Base-by-base conservation (phyloP, 1,284 basidiomycete species). In the Leccinum griseonigrum region DNA sequence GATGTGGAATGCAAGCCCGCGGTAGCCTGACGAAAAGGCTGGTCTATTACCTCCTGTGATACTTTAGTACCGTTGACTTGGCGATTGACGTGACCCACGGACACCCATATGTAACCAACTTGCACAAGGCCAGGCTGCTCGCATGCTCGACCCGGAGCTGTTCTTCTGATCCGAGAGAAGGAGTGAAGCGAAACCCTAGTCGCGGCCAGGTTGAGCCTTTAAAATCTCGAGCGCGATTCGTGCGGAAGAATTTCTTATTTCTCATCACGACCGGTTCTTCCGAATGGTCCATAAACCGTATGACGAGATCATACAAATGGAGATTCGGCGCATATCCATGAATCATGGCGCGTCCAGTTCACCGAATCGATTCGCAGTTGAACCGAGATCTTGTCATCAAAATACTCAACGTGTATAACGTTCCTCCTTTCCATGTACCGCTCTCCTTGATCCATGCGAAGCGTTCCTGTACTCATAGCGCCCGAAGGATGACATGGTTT, bases 281-380 rank as follows among this genome's bases (percentile, higher is more conserved):
- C 60, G 62, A 50, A 50, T 57, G 54, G 60, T 7, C 28, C 58
- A 57, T 61, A 67, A 64, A 53, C 43, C 2, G 58, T 54, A 62
- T 71, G 58, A 71, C 63, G 71, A 66, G 59, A 72, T 40, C 10
- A 31, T 36, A 62, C 63, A 66, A 74, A 70, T 72, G 71, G 71
- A 56, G 69, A 54, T 69, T 74, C 65, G 55, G 69, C 62, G 70
- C 63, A 62, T 56, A 18, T 51, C 26, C 50, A 51, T 51, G 50
- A 28, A 28, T 26, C 22, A 26, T 26, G 22, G 14, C 54, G 62
- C 32, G 54, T 32, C 67, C 40, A 71, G 70, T 72, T 69, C 69
- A 65, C 68, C 70, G 67, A 68, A 32, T 60, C 64, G 54, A 69
- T 62, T 71, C 65, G 65, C 64, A 67, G 58, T 61, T 61, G 59